These are phyloP conservation scores for Aspergillus udagawae DNA, from an alignment of 2,329 filamentous ascomycete species.

Conservation along the genomic window DNA sequence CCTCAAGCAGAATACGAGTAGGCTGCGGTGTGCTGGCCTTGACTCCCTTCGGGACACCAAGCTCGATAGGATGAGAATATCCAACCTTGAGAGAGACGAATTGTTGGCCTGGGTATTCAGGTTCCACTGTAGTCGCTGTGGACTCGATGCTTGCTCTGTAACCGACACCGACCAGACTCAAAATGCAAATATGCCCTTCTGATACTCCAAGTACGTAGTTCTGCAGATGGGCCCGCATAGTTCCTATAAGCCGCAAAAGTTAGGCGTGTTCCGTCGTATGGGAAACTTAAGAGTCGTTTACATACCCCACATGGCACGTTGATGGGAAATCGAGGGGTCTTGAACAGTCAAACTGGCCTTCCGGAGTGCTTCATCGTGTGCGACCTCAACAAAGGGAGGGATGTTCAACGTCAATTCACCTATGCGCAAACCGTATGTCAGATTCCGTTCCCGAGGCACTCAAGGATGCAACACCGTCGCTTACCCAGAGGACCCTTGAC, in stretches of 20 bases:
- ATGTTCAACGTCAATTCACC: constrained; percentile 73
- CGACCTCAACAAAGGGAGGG: constrained; percentile 72
- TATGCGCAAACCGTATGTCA: constrained; percentile 29
- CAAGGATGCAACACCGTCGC: background rate
- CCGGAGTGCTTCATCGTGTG: constrained; percentile 59
- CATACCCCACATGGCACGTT: constrained; percentile 95
- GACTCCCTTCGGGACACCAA: constrained; percentile 76
- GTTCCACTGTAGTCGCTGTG: constrained; percentile 60
- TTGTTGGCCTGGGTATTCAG: constrained; percentile 74
- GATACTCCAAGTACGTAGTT: constrained; percentile 92
- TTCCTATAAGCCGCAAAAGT: constrained; percentile 55
- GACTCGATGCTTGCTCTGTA: constrained; percentile 86
- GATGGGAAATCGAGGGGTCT: constrained; percentile 64
- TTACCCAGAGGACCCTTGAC: constrained; percentile 76
- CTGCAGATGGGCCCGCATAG: constrained; percentile 81
- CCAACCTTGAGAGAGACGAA: constrained; percentile 94
- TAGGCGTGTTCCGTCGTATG: constrained; percentile 8
- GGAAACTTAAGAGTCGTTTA: constrained; percentile 12
- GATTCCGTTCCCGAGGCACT: background rate
- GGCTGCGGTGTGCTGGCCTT: constrained; percentile 85
- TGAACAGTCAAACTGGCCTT: constrained; percentile 67
- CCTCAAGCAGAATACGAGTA: constrained; percentile 86
- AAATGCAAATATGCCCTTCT: constrained; percentile 90
- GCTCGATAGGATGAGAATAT: constrained; percentile 91
- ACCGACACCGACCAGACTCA: constrained; percentile 90